phyloP scores from a whole-genome alignment of 257 asterid genomes.

The Salvia miltiorrhiza region DNA sequence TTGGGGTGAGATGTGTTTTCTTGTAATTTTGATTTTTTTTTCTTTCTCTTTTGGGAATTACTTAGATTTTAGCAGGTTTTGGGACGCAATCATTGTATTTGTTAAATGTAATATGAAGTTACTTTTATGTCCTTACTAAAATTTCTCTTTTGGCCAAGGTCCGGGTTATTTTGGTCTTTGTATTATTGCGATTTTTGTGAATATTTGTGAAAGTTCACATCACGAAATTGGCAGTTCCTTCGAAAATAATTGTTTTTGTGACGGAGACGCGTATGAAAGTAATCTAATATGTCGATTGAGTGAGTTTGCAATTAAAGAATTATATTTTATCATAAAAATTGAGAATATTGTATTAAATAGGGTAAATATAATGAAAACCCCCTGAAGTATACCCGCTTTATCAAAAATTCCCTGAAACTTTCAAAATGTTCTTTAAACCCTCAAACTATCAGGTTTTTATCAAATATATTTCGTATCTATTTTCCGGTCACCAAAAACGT shows the following conservation, averaged over 20 bases:
- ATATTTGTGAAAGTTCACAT: not conserved
- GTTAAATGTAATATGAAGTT: conserved; percentile 6
- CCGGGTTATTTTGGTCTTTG: not conserved
- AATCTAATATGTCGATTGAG: not conserved
- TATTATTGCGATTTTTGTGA: not conserved
- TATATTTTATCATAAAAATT: no score
- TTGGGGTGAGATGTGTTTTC: not conserved
- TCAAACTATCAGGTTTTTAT: no score
- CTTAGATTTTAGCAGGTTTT: conserved; percentile 4
- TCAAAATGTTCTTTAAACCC: no score
- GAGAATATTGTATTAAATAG: no score
- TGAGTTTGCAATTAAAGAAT: no score
- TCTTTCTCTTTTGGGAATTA: not conserved
- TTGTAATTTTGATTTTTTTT: not conserved
- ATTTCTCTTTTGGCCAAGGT: not conserved
- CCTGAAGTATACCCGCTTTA: no score
- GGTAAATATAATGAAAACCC: no score
- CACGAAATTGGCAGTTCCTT: not conserved
- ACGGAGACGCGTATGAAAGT: no score
- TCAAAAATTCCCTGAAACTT: no score
- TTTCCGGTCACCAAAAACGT: no score
- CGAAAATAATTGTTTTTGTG: no score
- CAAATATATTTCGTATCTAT: no score
- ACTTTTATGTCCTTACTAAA: not conserved
- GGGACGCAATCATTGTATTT: conserved; percentile 17